These are phyloP conservation scores for Stygiomarasmius scandens DNA, from an alignment of 1,284 basidiomycete species.

Conservation along the genomic window DNA sequence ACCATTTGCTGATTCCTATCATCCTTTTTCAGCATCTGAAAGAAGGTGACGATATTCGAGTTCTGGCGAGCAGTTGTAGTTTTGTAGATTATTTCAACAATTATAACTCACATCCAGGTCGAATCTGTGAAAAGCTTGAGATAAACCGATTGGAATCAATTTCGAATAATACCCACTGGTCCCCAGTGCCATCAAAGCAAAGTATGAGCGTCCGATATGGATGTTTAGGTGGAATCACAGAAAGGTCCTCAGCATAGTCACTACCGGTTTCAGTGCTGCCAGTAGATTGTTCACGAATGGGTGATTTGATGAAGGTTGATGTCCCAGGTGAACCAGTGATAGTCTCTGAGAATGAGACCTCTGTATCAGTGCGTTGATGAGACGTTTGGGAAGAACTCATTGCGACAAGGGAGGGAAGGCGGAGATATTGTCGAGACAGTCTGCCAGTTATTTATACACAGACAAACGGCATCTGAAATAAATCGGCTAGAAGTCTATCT, in stretches of 20 bases:
- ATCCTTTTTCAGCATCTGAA: conserved; percentile 56
- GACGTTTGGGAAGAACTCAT: too few relatives aligned
- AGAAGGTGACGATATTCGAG: conserved; percentile 63
- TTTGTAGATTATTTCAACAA: neutral
- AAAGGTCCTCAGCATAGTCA: neutral
- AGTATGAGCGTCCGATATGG: conserved; percentile 35
- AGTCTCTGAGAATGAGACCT: neutral
- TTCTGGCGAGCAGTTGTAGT: conserved; percentile 29
- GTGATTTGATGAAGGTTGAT: neutral
- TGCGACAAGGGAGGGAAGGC: too few relatives aligned
- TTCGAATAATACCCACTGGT: conserved; percentile 2
- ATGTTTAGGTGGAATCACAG: conserved; percentile 24
- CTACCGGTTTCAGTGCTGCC: neutral
- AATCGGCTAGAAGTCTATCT: too few relatives aligned
- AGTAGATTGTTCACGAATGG: neutral
- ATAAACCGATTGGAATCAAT: neutral
- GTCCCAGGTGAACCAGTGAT: neutral
- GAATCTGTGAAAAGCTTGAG: neutral
- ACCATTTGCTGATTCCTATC: conserved; percentile 55
- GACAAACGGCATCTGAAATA: too few relatives aligned
- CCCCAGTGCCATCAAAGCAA: conserved; percentile 10
- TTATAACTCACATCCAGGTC: conserved; percentile 1
- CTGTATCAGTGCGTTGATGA: neutral
- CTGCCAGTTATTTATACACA: too few relatives aligned
- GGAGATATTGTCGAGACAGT: too few relatives aligned